Percentiles rank a stretch among this genome's conserved stretches.
Conservation (phyloP, 441 rosid species). For the Isatis lusitanica region DNA sequence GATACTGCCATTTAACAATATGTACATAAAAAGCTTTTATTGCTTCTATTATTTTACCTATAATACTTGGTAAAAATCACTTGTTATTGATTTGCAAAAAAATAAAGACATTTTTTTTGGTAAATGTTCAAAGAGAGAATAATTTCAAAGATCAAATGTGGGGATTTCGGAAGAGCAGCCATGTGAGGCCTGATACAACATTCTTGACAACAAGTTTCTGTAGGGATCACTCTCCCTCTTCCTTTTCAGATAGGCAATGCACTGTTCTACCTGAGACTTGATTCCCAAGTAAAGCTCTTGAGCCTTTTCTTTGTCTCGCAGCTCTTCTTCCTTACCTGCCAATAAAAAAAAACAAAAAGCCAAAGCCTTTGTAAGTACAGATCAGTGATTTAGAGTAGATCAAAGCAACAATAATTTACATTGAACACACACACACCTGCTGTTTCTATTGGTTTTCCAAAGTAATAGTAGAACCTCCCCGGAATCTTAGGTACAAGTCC, state of each 20-base stretch:
- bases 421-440: constrained; percentile 36
- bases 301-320: constrained; percentile 57
- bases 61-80: background rate
- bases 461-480: constrained; percentile 51
- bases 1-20: background rate
- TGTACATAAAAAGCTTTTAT: background rate
- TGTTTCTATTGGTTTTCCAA: constrained; percentile 61
- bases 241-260: constrained; percentile 57
- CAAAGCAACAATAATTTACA: background rate
- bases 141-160: constrained; percentile 53
- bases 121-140: background rate
- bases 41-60: background rate
- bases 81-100: background rate
- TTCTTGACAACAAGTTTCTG: constrained; percentile 57
- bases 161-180: constrained; percentile 61
- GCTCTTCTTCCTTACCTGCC: constrained; percentile 60
- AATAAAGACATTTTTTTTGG: background rate
- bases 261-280: constrained; percentile 70
- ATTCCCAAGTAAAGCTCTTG: constrained; percentile 67
- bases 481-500: constrained; percentile 53
- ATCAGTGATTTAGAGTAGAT: background rate
- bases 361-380: background rate
- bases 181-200: constrained; percentile 51
- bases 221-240: constrained; percentile 76
- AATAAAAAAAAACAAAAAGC: background rate